phyloP scores from a whole-genome alignment of 495 filamentous ascomycete genomes.

The Trichoderma erinaceum region DNA sequence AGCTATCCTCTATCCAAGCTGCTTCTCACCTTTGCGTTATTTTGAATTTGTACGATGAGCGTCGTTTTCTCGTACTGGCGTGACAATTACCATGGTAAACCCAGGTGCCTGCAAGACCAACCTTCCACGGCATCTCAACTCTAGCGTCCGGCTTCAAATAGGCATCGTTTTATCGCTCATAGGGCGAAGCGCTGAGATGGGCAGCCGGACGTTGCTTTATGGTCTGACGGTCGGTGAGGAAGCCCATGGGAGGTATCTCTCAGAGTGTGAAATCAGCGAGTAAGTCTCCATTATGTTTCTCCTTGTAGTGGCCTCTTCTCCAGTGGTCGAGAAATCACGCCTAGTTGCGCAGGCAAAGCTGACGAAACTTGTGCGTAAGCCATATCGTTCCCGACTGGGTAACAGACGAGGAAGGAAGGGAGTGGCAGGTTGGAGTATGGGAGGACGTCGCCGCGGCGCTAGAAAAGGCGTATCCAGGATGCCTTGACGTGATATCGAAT shows the following conservation, averaged over 20 bases:
- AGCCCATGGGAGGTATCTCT: not conserved
- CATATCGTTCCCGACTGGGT: not conserved
- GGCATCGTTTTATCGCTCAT: not conserved
- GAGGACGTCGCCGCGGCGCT: not conserved
- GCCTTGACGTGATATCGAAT: not conserved
- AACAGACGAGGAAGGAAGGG: not conserved
- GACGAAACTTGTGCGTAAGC: not conserved
- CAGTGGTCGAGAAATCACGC: no score
- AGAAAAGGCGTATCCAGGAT: not conserved
- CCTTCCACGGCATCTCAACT: not conserved
- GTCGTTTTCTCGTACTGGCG: not conserved
- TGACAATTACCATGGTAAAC: not conserved
- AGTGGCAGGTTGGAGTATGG: conserved; percentile 1
- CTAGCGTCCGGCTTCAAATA: not conserved
- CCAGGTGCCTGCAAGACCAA: conserved; percentile 1
- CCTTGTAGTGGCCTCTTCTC: no score
- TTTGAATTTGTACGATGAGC: conserved; percentile 12
- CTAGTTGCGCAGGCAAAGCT: not conserved
- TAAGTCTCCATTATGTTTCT: not conserved
- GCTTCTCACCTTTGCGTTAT: conserved; percentile 15
- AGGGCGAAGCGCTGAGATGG: not conserved
- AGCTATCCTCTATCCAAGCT: conserved; percentile 19
- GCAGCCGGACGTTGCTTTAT: conserved; percentile 5
- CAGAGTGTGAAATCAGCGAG: conserved; percentile 6
- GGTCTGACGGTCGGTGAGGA: not conserved